Percentiles rank a stretch among this genome's conserved stretches.
Evolutionary conservation across 352 stramenopile genomes (phyloP).

Genomic region (Lagenidium giganteum): DNA sequence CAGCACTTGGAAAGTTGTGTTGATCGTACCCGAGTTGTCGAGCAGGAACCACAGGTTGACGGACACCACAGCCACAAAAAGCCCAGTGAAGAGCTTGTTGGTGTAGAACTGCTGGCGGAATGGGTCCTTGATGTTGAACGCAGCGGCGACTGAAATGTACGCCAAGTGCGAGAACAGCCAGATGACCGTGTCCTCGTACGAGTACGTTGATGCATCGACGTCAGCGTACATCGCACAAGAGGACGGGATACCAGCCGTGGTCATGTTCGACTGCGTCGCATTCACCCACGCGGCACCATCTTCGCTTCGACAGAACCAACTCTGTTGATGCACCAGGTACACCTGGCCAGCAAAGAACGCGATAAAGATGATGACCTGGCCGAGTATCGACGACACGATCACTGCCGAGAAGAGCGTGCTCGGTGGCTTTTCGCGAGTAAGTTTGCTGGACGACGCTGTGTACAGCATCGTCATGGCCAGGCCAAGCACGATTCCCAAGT

Average conservation of each 20-base stretch:
- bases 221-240: too few species aligned
- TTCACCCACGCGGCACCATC: conserved; percentile 31
- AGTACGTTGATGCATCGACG: conserved; percentile 54
- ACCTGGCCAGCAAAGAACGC: conserved; percentile 42
- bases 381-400: conserved; percentile 48
- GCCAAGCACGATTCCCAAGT: conserved; percentile 62
- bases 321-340: too few species aligned
- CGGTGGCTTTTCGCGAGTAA: conserved; percentile 41
- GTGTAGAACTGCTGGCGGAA: conserved; percentile 49
- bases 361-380: conserved; percentile 55
- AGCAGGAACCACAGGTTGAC: conserved; percentile 53
- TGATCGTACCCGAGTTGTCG: conserved; percentile 26
- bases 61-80: conserved; percentile 19
- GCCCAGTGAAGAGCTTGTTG: conserved; percentile 27
- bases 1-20: conserved; percentile 41
- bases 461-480: conserved; percentile 73
- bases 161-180: conserved; percentile 72
- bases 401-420: conserved; percentile 58
- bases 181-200: conserved; percentile 72
- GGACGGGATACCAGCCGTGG: conserved; percentile 33
- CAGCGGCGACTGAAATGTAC: conserved; percentile 44
- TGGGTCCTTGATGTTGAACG: conserved; percentile 48
- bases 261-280: conserved; percentile 59
- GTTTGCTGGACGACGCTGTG: conserved; percentile 28
- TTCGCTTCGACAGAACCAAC: conserved; percentile 66